phyloP scores from a whole-genome alignment of 805 yeast genomes.

The Starmerella asiatica region DNA sequence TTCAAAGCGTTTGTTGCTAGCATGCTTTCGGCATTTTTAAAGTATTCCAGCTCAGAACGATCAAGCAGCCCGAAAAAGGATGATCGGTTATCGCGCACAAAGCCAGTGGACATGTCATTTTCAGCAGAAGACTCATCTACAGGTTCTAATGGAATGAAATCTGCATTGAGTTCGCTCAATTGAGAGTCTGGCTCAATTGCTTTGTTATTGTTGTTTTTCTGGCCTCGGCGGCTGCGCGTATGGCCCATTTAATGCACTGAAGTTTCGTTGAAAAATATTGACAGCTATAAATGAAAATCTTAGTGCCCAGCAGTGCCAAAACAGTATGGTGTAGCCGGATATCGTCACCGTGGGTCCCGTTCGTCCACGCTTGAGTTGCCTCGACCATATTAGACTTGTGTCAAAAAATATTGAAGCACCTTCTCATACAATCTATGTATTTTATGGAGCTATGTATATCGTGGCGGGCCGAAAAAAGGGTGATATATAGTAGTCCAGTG shows the following conservation, averaged over 20 bases:
- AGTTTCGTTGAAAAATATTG: too few relatives aligned
- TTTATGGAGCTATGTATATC: too few relatives aligned
- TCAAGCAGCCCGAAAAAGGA: slow-evolving; percentile 82
- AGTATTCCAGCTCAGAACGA: slow-evolving; percentile 72
- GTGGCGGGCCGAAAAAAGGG: too few relatives aligned
- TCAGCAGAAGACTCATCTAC: slow-evolving; percentile 11
- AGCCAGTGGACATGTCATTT: slow-evolving; percentile 1
- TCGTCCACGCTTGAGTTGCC: too few relatives aligned
- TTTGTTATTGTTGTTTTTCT: slow-evolving; percentile 11
- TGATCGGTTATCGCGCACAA: slow-evolving; percentile 16
- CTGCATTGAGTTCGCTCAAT: slow-evolving; percentile 12
- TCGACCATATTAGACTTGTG: too few relatives aligned
- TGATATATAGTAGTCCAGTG: too few relatives aligned
- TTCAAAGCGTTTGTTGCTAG: slow-evolving; percentile 69
- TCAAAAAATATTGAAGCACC: too few relatives aligned
- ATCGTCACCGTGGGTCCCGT: too few relatives aligned
- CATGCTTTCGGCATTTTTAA: slow-evolving; percentile 82
- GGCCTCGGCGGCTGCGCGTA: slow-evolving; percentile 15
- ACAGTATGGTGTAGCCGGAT: too few relatives aligned
- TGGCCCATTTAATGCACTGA: slow-evolving; percentile 9
- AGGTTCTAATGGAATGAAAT: slow-evolving; percentile 21
- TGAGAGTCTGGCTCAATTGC: slow-evolving; percentile 4
- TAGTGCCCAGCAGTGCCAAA: too few relatives aligned
- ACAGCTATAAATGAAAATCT: too few relatives aligned
- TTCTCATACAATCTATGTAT: too few relatives aligned